Conservation (phyloP, 2,329 filamentous ascomycete species). For the Penicillium hesseltinei region DNA sequence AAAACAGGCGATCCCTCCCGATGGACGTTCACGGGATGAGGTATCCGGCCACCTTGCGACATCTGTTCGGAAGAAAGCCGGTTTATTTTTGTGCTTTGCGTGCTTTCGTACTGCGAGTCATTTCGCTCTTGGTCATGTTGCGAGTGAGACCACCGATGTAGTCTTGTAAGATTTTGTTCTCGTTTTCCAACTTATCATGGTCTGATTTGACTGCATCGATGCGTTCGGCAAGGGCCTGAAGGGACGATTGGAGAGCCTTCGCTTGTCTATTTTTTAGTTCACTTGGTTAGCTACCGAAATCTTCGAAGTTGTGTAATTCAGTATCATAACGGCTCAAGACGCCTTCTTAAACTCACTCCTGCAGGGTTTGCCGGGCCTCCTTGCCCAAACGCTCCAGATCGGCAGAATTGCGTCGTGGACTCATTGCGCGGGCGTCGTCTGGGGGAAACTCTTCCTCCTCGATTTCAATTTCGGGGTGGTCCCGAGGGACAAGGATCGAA, state of each 20-base stretch:
- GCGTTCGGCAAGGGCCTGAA: slow-evolving; percentile 84
- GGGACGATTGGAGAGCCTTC: slow-evolving; percentile 80
- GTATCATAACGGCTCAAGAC: background rate
- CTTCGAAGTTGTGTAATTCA: background rate
- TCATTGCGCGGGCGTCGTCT: slow-evolving; percentile 91
- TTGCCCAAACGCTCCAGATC: slow-evolving; percentile 85
- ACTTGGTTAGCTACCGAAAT: background rate
- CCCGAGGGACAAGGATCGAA: slow-evolving; percentile 77
- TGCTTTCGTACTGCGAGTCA: slow-evolving; percentile 53
- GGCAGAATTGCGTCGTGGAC: slow-evolving; percentile 82
- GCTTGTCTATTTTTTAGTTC: slow-evolving; percentile 65
- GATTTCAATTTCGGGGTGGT: slow-evolving; percentile 70
- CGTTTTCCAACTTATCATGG: slow-evolving; percentile 92
- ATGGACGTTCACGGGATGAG: slow-evolving; percentile 15
- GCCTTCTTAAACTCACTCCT: slow-evolving; percentile 52
- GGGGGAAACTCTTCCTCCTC: slow-evolving; percentile 75
- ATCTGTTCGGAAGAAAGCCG: slow-evolving; percentile 3
- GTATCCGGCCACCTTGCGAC: slow-evolving; percentile 14
- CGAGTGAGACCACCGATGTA: slow-evolving; percentile 97
- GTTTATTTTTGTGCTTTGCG: slow-evolving; percentile 47
- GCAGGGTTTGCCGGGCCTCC: slow-evolving; percentile 67
- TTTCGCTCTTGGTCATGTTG: slow-evolving; percentile 58
- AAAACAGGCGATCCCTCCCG: slow-evolving; percentile 9
- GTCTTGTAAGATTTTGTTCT: slow-evolving; percentile 96
- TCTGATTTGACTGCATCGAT: slow-evolving; percentile 93